phyloP scores from a whole-genome alignment of 129 eudicot genomes.

The Helichrysum umbraculigerum region DNA sequence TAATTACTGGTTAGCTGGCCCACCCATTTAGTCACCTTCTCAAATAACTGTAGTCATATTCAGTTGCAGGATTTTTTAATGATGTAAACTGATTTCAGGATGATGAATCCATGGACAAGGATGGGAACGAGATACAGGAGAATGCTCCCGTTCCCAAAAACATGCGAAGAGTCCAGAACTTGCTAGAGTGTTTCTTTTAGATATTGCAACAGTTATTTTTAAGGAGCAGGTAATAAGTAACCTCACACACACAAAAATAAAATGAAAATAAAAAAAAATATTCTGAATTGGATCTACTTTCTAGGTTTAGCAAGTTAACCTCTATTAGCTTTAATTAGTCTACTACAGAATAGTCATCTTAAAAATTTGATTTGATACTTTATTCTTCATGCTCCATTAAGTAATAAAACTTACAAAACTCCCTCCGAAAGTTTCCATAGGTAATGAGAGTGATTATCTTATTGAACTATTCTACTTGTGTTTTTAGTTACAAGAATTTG shows the following conservation, averaged over 20 bases:
- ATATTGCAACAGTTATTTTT: conserved; percentile 95
- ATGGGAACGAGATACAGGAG: conserved; percentile 95
- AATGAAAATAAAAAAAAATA: no score
- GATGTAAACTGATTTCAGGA: conserved; percentile 48
- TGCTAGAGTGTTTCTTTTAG: conserved; percentile 94
- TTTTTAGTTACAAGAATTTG: no score
- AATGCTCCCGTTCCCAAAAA: conserved; percentile 94
- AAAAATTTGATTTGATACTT: no score
- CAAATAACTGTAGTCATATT: conserved; percentile 2
- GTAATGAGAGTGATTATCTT: no score
- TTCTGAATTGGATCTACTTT: no score
- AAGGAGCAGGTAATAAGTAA: conserved; percentile 81
- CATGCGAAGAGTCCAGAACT: conserved; percentile 99
- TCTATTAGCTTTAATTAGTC: not conserved
- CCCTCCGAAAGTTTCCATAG: no score
- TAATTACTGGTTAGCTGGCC: not conserved
- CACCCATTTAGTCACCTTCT: not conserved
- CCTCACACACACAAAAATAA: no score
- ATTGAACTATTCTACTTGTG: no score
- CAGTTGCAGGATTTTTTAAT: conserved; percentile 1
- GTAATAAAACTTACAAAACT: no score
- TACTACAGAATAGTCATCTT: not conserved
- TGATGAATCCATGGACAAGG: conserved; percentile 98
- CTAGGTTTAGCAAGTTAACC: not conserved
- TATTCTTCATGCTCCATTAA: no score